These are phyloP conservation scores for Volutella citrinella DNA, from an alignment of 2,329 filamentous ascomycete genomes.

Conservation along the genomic window DNA sequence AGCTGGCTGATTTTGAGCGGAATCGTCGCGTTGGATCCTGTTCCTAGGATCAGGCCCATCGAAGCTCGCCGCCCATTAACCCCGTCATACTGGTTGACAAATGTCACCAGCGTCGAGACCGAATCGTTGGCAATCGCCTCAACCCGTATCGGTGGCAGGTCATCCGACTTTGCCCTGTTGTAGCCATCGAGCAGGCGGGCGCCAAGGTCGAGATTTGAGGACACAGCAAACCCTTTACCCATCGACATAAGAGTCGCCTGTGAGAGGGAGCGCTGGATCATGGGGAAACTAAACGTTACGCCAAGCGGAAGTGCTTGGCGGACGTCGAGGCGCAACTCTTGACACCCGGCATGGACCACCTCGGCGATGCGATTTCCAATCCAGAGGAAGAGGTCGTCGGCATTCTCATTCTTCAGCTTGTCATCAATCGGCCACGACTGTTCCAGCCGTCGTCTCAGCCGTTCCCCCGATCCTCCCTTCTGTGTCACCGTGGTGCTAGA, in stretches of 20 bases:
- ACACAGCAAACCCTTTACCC: constrained; percentile 68
- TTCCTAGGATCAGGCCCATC: constrained; percentile 81
- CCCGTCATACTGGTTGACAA: constrained; percentile 68
- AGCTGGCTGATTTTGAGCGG: constrained; percentile 63
- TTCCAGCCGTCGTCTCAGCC: constrained; percentile 60
- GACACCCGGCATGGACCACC: constrained; percentile 60
- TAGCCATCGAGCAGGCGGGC: constrained; percentile 59
- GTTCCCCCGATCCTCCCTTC: constrained; percentile 23
- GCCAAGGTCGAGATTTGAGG: constrained; percentile 58
- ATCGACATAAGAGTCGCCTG: constrained; percentile 64
- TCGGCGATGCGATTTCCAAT: constrained; percentile 74
- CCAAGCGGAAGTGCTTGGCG: constrained; percentile 57
- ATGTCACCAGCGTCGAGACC: constrained; percentile 74
- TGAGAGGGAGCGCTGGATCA: constrained; percentile 61
- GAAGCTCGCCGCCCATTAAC: constrained; percentile 60
- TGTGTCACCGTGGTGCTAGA: constrained; percentile 11
- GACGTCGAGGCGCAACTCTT: constrained; percentile 38
- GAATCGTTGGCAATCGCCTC: constrained; percentile 79
- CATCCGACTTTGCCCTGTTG: constrained; percentile 40
- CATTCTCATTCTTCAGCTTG: constrained; percentile 69
- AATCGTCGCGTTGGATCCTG: constrained; percentile 78
- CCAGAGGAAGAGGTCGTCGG: constrained; percentile 76
- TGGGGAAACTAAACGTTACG: constrained; percentile 70
- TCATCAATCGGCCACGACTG: constrained; percentile 73
- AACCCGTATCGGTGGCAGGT: constrained; percentile 65